Percentiles rank a stretch among this genome's conserved stretches.
These are phyloP conservation scores for Suillus tomentosus DNA, from an alignment of 768 basidiomycete genomes.

Conservation along the genomic window DNA sequence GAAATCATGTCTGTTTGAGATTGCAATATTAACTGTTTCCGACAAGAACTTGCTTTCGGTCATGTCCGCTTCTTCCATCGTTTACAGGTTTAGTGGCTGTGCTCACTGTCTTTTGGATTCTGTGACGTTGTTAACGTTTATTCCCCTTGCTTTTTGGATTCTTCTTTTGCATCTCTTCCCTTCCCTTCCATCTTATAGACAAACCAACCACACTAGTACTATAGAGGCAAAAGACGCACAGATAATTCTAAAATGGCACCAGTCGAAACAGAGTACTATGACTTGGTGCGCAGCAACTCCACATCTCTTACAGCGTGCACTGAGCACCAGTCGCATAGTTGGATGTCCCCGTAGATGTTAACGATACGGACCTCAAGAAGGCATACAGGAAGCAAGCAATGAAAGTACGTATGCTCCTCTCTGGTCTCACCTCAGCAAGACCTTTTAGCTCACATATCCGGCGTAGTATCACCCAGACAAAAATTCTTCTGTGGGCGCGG, in stretches of 20 bases:
- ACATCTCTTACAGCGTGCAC: not conserved
- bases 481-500: conserved; percentile 90
- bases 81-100: conserved; percentile 7
- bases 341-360: conserved; percentile 68
- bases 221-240: conserved; percentile 4
- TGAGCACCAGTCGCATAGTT: conserved; percentile 45
- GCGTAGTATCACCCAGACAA: conserved; percentile 92
- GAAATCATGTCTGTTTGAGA: conserved; percentile 4
- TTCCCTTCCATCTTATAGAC: conserved; percentile 6
- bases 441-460: not conserved
- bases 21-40: not conserved
- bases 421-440: not conserved
- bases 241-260: conserved; percentile 59
- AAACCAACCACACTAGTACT: conserved; percentile 13
- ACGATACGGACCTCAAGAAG: conserved; percentile 87
- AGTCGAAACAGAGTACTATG: conserved; percentile 90
- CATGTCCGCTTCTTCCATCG: not conserved
- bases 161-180: conserved; percentile 14
- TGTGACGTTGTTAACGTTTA: conserved; percentile 6
- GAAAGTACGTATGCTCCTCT: conserved; percentile 57
- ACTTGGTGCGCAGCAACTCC: conserved; percentile 54
- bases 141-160: conserved; percentile 9
- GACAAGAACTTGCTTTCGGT: not conserved
- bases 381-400: conserved; percentile 94
- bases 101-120: not conserved